Percentiles rank a stretch among this genome's conserved stretches.
These are phyloP conservation scores for Nemania serpens DNA, from an alignment of 2,329 filamentous ascomycete species.

Conservation along the genomic window DNA sequence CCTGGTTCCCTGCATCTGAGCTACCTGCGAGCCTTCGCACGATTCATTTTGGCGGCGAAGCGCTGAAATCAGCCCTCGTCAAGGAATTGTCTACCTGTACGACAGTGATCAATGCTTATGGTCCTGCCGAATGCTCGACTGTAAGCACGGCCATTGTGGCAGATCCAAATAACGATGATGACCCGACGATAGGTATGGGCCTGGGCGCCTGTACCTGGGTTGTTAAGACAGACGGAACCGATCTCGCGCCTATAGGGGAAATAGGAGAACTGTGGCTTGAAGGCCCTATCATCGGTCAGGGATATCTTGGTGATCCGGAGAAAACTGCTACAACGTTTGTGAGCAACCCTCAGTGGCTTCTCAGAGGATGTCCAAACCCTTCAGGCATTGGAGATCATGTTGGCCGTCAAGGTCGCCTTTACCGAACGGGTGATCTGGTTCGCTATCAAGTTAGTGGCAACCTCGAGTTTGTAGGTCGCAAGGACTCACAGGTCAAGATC, in stretches of 20 bases:
- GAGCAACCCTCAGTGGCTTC: constrained; percentile 44
- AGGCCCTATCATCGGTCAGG: constrained; percentile 44
- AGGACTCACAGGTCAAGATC: constrained; percentile 55
- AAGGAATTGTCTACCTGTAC: neutral
- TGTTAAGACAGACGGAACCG: constrained; percentile 42
- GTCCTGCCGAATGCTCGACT: constrained; percentile 10
- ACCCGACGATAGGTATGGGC: constrained; percentile 6
- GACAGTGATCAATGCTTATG: constrained; percentile 9
- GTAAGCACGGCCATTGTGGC: neutral
- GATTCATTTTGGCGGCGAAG: neutral
- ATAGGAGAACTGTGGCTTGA: constrained; percentile 44
- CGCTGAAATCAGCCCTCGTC: neutral
- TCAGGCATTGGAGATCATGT: neutral
- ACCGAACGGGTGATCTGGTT: constrained; percentile 36
- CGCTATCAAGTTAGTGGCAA: constrained; percentile 45
- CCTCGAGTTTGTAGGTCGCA: constrained; percentile 47
- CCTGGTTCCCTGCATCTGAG: neutral
- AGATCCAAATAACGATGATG: neutral
- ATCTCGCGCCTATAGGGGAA: constrained; percentile 42
- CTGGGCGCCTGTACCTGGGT: constrained; percentile 40
- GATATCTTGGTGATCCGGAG: constrained; percentile 46
- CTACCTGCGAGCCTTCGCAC: neutral
- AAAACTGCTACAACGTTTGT: constrained; percentile 45
- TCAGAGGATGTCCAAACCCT: neutral
- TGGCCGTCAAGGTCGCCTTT: constrained; percentile 46